Percentiles rank a stretch among this genome's conserved stretches.
Evolutionary conservation across 371 early-diverging fungal genomes (phyloP).

Genomic region (Mucor lusitanicus): DNA sequence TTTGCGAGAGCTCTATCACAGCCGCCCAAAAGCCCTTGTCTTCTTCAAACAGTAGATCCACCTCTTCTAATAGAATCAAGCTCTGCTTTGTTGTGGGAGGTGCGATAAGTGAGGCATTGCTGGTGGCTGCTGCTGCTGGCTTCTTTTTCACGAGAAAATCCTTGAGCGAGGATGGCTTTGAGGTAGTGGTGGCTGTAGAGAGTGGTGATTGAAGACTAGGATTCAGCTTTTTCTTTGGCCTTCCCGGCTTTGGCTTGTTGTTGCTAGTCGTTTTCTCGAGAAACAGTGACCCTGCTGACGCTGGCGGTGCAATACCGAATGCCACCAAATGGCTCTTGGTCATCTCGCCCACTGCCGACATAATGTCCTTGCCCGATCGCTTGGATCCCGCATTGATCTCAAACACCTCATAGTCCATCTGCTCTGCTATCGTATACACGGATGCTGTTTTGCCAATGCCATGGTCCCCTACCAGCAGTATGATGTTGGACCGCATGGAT

Average conservation of each 20-base stretch:
- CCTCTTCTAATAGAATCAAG: slow-evolving; percentile 81
- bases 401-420: slow-evolving; percentile 72
- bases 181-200: background rate
- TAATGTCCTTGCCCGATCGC: slow-evolving; percentile 74
- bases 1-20: slow-evolving; percentile 66
- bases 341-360: slow-evolving; percentile 69
- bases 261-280: background rate
- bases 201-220: slow-evolving; percentile 6
- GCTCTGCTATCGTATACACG: slow-evolving; percentile 74
- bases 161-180: background rate
- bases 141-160: slow-evolving; percentile 13
- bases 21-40: slow-evolving; percentile 84
- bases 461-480: slow-evolving; percentile 69
- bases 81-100: slow-evolving; percentile 41
- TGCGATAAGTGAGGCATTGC: background rate
- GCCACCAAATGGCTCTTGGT: slow-evolving; percentile 69
- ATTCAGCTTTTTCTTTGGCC: slow-evolving; percentile 15
- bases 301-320: slow-evolving; percentile 17
- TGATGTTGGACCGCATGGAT: slow-evolving; percentile 53
- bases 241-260: background rate
- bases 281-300: background rate
- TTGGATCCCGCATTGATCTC: slow-evolving; percentile 73
- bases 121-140: background rate
- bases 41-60: slow-evolving; percentile 80
- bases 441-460: slow-evolving; percentile 81